Percentiles rank a stretch among this genome's conserved stretches.
Conservation (phyloP, 148 eudicot species). For the Heliamphora exappendiculata region DNA sequence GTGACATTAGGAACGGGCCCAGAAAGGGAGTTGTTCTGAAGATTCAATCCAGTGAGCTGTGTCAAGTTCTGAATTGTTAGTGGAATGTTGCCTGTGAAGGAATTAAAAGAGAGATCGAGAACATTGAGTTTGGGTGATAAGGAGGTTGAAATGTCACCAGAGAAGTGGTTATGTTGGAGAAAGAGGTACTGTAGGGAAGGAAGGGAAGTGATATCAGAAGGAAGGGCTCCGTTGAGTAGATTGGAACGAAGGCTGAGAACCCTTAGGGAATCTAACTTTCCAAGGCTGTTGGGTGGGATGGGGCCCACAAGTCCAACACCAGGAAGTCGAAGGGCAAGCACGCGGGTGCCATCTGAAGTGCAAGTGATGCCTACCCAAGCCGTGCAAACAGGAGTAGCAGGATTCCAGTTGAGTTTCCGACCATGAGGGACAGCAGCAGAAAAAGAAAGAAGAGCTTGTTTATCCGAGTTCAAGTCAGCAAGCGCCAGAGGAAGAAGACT, state of each 20-base stretch:
- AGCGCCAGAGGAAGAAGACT: conserved; percentile 13
- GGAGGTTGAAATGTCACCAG: conserved; percentile 25
- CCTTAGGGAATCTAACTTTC: conserved; percentile 18
- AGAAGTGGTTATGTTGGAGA: conserved; percentile 33
- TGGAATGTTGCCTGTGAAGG: conserved; percentile 22
- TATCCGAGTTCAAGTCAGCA: conserved; percentile 11
- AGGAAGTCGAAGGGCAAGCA: conserved; percentile 26
- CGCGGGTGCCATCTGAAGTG: conserved; percentile 15
- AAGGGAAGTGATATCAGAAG: conserved; percentile 28
- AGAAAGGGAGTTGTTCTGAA: conserved; percentile 34
- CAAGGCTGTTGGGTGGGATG: conserved; percentile 27
- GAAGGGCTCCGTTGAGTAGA: conserved; percentile 21
- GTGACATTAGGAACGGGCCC: conserved; percentile 31
- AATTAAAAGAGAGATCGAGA: conserved; percentile 32
- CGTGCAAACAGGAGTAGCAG: not conserved
- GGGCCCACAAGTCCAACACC: conserved; percentile 30
- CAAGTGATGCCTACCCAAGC: conserved; percentile 24
- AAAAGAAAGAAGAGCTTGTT: conserved; percentile 15
- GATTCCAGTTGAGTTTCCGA: conserved; percentile 12
- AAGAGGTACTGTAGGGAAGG: conserved; percentile 29
- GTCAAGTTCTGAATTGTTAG: conserved; percentile 24
- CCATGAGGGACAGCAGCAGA: conserved; percentile 18
- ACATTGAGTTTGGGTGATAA: conserved; percentile 23
- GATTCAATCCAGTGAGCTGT: conserved; percentile 22
- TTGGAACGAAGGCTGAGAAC: conserved; percentile 37